Conservation (phyloP, 2,329 filamentous ascomycete species). For the Sporothrix mexicana region DNA sequence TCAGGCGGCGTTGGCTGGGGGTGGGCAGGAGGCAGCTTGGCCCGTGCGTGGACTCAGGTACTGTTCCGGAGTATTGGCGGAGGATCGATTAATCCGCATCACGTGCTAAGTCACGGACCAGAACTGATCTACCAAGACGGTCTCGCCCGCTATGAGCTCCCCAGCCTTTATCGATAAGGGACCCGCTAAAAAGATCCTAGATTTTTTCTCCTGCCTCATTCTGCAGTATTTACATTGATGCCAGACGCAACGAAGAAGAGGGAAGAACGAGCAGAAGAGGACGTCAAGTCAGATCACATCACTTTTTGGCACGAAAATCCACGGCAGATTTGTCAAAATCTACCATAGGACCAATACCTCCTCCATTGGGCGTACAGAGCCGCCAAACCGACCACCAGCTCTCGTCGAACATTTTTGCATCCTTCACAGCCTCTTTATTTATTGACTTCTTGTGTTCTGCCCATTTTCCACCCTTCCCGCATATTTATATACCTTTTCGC, state of each 20-base stretch:
- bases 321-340: neutral
- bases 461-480: neutral
- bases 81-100: conserved; percentile 13
- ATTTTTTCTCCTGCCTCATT: conserved; percentile 33
- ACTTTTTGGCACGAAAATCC: neutral
- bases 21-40: conserved; percentile 29
- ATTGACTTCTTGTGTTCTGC: neutral
- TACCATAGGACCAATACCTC: neutral
- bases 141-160: conserved; percentile 8
- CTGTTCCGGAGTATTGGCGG: neutral
- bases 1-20: conserved; percentile 19
- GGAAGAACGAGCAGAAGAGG: neutral
- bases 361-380: neutral
- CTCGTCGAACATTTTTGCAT: neutral
- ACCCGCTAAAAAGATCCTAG: conserved; percentile 30
- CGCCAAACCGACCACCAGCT: neutral
- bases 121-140: neutral
- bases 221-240: conserved; percentile 28
- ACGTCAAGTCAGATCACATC: neutral
- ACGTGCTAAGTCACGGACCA: conserved; percentile 20
- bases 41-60: conserved; percentile 30
- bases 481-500: neutral
- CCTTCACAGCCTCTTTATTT: neutral
- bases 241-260: conserved; percentile 13
- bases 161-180: conserved; percentile 32